These are phyloP conservation scores for Leishmania tarentolae DNA, from an alignment of 208 protist genomes.

Conservation along the genomic window DNA sequence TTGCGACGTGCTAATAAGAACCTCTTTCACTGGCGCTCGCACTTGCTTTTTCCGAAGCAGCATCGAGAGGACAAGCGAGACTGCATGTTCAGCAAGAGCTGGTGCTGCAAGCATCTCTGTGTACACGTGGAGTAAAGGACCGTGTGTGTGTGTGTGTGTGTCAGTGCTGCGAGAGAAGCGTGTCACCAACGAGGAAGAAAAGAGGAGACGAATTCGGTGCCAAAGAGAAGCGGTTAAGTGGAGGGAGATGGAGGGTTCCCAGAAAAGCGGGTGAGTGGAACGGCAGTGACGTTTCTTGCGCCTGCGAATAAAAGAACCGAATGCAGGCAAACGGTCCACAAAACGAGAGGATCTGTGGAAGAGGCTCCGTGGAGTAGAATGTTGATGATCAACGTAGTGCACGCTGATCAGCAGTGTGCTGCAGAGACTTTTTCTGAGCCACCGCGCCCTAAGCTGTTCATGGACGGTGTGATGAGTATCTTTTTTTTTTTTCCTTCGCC, in stretches of 20 bases:
- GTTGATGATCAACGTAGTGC: too few relatives aligned
- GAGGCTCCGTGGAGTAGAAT: neutral
- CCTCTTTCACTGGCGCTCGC: constrained; percentile 7
- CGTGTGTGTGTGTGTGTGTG: too few relatives aligned
- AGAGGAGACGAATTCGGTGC: neutral
- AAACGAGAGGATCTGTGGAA: neutral
- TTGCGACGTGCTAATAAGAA: constrained; percentile 18
- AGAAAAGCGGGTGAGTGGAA: neutral
- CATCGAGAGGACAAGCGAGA: constrained; percentile 18
- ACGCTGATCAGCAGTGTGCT: neutral
- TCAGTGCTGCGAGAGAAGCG: neutral
- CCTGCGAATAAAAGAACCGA: neutral
- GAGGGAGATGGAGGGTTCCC: neutral
- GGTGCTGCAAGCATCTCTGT: constrained; percentile 6
- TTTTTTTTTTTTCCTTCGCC: neutral
- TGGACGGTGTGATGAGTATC: neutral
- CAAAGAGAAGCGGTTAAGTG: neutral
- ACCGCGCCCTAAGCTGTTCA: neutral
- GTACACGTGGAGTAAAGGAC: neutral
- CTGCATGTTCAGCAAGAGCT: neutral
- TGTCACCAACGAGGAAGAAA: neutral
- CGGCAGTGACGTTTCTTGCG: neutral
- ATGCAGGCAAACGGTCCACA: neutral
- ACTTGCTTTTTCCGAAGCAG: constrained; percentile 19
- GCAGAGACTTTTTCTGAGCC: too few relatives aligned